Evolutionary conservation across 2,329 filamentous ascomycete genomes (phyloP).

Genomic region (Colletotrichum lini): DNA sequence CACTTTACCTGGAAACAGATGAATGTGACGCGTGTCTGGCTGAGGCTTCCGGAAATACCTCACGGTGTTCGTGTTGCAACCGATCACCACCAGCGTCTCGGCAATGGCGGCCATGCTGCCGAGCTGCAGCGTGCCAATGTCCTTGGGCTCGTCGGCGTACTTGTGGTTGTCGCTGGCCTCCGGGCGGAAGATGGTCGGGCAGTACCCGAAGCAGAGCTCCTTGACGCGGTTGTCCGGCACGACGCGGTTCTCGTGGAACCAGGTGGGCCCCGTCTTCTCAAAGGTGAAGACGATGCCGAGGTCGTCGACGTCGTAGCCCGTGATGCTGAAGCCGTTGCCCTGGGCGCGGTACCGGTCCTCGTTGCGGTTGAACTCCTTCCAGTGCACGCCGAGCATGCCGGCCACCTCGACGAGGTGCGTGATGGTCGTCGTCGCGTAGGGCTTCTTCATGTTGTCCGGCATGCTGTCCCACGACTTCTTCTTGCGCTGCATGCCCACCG

Average conservation of each 20-base stretch:
- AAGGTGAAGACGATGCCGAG: slow-evolving; percentile 59
- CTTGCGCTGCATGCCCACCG: slow-evolving; percentile 38
- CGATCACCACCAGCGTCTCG: slow-evolving; percentile 56
- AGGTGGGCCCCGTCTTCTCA: slow-evolving; percentile 53
- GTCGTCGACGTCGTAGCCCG: slow-evolving; percentile 50
- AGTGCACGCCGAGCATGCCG: slow-evolving; percentile 56
- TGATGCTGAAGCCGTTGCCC: slow-evolving; percentile 54
- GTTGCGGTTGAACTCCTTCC: slow-evolving; percentile 57
- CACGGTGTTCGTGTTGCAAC: slow-evolving; percentile 54
- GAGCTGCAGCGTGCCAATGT: slow-evolving; percentile 42
- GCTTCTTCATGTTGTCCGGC: slow-evolving; percentile 45
- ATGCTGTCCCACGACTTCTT: slow-evolving; percentile 40
- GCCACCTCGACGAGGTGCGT: slow-evolving; percentile 54
- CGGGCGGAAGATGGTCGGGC: slow-evolving; percentile 54
- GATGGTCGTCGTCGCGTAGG: slow-evolving; percentile 55
- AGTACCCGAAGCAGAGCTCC: slow-evolving; percentile 57
- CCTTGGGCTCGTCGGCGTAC: slow-evolving; percentile 45
- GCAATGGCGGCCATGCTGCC: slow-evolving; percentile 50
- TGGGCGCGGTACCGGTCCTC: slow-evolving; percentile 54
- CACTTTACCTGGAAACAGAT: slow-evolving; percentile 47
- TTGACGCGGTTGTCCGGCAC: slow-evolving; percentile 56
- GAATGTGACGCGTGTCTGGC: slow-evolving; percentile 40
- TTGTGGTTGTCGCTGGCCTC: slow-evolving; percentile 26
- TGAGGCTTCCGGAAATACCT: slow-evolving; percentile 47
- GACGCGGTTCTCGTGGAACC: slow-evolving; percentile 53